These are phyloP conservation scores for Carex sylvatica DNA, from an alignment of 202 grass and related monocot genomes.

Conservation along the genomic window DNA sequence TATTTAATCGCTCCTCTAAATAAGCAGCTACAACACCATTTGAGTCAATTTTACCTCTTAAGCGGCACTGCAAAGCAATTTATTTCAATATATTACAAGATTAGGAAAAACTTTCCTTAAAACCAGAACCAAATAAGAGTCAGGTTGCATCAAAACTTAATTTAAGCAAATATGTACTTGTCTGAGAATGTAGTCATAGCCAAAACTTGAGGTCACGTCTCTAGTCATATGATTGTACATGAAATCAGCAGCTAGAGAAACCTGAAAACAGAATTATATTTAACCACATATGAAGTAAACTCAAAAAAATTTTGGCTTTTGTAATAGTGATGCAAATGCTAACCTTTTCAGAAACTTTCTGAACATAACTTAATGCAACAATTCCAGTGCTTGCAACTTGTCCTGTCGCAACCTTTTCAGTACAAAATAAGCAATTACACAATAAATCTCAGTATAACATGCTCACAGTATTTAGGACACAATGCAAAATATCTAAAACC, in stretches of 20 bases:
- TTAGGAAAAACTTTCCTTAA: neutral
- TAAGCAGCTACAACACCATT: constrained; percentile 79
- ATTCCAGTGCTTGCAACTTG: constrained; percentile 95
- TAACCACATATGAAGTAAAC: constrained; percentile 9
- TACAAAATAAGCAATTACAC: neutral
- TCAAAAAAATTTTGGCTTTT: neutral
- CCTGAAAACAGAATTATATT: constrained; percentile 48
- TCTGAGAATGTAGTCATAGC: constrained; percentile 97
- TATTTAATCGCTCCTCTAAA: constrained; percentile 93
- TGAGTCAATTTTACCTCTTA: constrained; percentile 95
- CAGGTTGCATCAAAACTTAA: neutral
- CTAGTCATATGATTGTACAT: constrained; percentile 98
- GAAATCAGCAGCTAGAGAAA: constrained; percentile 92
- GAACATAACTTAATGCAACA: constrained; percentile 94
- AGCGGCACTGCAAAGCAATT: constrained; percentile 64
- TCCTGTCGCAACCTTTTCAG: constrained; percentile 63
- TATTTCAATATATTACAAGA: neutral
- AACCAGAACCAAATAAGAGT: neutral
- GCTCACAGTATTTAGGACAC: neutral
- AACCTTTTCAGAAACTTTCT: constrained; percentile 99
- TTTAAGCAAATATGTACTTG: constrained; percentile 36
- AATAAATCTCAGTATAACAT: neutral
- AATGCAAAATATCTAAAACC: neutral
- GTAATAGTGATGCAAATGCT: neutral
- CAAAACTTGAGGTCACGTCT: constrained; percentile 90